Percentiles rank a stretch among this genome's conserved stretches.
phyloP scores from a whole-genome alignment of 192 early-diverging fungal species.

The Coemansia guatemalensis region DNA sequence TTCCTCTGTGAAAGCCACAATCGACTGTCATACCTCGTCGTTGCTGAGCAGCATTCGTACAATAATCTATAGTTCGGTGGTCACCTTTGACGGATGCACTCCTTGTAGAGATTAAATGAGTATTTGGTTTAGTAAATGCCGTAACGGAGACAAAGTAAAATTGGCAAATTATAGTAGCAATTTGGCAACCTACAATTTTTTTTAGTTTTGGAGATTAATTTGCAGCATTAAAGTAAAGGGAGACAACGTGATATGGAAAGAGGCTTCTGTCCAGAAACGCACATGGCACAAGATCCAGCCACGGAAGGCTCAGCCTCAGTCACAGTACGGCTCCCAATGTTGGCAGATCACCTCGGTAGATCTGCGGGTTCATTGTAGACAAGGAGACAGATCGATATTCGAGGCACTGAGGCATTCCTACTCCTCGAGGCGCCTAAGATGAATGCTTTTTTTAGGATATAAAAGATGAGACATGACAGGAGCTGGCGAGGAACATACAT shows the following conservation, averaged over 20 bases:
- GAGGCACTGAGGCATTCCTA: too few relatives aligned
- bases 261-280: too few relatives aligned
- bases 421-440: too few relatives aligned
- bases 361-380: too few relatives aligned
- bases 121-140: not conserved
- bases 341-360: too few relatives aligned
- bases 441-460: too few relatives aligned
- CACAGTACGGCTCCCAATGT: too few relatives aligned
- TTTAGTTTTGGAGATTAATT: not conserved
- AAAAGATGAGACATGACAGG: too few relatives aligned
- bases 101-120: not conserved
- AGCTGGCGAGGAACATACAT: too few relatives aligned
- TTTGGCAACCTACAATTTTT: not conserved
- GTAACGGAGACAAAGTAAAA: constrained; percentile 1
- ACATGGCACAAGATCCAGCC: too few relatives aligned
- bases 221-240: not conserved
- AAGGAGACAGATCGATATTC: too few relatives aligned
- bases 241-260: not conserved
- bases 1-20: not conserved
- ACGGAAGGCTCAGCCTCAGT: too few relatives aligned
- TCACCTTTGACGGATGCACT: not conserved
- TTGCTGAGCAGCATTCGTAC: constrained; percentile 33
- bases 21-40: constrained; percentile 23
- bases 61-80: not conserved
- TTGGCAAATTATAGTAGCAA: not conserved